Evolutionary conservation across 1,284 basidiomycete genomes (phyloP).

Genomic region (Apiotrichum gracile): DNA sequence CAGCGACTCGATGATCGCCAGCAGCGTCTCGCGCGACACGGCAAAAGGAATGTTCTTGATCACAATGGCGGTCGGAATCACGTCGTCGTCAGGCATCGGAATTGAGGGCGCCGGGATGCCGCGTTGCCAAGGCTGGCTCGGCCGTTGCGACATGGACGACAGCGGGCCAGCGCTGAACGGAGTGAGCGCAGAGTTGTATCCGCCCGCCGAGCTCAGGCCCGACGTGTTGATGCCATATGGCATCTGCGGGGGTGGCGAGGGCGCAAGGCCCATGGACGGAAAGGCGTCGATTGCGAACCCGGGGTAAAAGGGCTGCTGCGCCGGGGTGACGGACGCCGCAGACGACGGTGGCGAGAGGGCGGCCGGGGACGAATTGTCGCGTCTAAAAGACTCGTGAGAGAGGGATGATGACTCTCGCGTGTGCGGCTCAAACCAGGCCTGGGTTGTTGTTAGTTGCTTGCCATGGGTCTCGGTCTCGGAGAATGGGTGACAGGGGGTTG

Average conservation of each 20-base stretch:
- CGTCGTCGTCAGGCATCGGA: constrained; percentile 59
- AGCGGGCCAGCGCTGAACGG: constrained; percentile 28
- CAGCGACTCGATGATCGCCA: constrained; percentile 92
- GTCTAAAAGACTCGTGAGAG: constrained; percentile 30
- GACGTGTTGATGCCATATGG: too few relatives aligned
- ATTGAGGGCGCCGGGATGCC: not conserved
- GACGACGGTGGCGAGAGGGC: constrained; percentile 40
- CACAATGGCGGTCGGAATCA: constrained; percentile 98
- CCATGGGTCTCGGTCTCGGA: too few relatives aligned
- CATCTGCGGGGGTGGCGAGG: constrained; percentile 35
- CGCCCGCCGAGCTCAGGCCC: constrained; percentile 19
- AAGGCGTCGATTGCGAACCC: constrained; percentile 14
- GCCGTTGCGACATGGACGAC: constrained; percentile 13
- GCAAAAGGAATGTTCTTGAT: constrained; percentile 99
- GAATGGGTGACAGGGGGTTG: too few relatives aligned
- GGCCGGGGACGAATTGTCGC: constrained; percentile 33
- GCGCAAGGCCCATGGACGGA: constrained; percentile 32
- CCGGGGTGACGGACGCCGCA: constrained; percentile 29
- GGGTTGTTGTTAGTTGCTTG: constrained; percentile 1
- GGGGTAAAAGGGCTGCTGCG: constrained; percentile 13
- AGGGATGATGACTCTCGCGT: constrained; percentile 16
- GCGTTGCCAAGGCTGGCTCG: constrained; percentile 4
- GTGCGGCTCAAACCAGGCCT: constrained; percentile 42
- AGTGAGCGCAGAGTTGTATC: constrained; percentile 21
- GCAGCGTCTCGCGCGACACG: constrained; percentile 89